These are phyloP conservation scores for Diatrype stigma DNA, from an alignment of 2,329 filamentous ascomycete species.

Conservation along the genomic window DNA sequence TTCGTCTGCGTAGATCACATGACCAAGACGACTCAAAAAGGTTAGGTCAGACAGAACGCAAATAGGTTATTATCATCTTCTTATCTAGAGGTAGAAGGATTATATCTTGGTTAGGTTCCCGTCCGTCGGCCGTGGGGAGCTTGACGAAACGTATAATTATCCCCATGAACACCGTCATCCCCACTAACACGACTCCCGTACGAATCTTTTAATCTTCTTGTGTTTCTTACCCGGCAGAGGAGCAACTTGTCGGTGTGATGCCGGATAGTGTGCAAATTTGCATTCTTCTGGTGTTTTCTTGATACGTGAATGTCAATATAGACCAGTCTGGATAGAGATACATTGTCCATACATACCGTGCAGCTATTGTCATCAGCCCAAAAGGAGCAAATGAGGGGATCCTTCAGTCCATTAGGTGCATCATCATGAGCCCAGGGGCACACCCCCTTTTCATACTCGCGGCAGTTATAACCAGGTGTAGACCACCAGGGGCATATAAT, in stretches of 20 bases:
- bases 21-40: too few relatives aligned
- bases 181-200: too few relatives aligned
- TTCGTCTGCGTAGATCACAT: too few relatives aligned
- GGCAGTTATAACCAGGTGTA: constrained; percentile 11
- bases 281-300: constrained; percentile 10
- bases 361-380: constrained; percentile 16
- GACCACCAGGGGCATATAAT: constrained; percentile 20
- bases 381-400: constrained; percentile 20
- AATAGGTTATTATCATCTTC: too few relatives aligned
- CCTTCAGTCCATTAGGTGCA: constrained; percentile 6
- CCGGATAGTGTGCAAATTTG: constrained; percentile 14
- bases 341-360: neutral
- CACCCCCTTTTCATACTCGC: constrained; percentile 7
- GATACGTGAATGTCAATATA: neutral
- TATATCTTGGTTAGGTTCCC: too few relatives aligned
- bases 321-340: neutral
- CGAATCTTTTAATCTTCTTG: too few relatives aligned
- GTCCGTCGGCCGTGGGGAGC: too few relatives aligned
- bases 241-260: constrained; percentile 6
- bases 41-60: too few relatives aligned
- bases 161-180: too few relatives aligned
- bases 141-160: too few relatives aligned
- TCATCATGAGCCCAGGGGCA: constrained; percentile 14
- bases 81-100: too few relatives aligned
- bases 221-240: constrained; percentile 3